Conservation (phyloP, 495 filamentous ascomycete genomes). For the Zalerion maritima region DNA sequence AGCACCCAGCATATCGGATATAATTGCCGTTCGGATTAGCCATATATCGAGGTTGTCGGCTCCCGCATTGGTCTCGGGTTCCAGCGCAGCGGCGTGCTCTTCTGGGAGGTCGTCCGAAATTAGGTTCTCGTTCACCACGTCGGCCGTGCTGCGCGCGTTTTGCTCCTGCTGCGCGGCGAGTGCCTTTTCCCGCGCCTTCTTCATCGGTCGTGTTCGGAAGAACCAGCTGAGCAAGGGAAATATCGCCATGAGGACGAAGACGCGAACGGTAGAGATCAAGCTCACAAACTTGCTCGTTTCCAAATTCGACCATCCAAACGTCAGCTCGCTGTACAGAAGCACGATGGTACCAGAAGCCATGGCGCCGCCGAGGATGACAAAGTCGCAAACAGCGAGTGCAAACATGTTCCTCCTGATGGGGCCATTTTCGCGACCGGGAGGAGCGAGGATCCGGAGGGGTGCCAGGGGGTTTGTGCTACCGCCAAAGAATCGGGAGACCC, state of each 20-base stretch:
- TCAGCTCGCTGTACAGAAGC: conserved; percentile 61
- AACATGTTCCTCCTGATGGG: conserved; percentile 63
- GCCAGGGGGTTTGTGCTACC: conserved; percentile 44
- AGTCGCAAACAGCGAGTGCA: conserved; percentile 65
- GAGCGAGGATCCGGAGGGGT: conserved; percentile 65
- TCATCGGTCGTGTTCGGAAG: conserved; percentile 39
- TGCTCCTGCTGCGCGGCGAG: no score
- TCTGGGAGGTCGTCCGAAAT: conserved; percentile 7
- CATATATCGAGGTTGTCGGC: conserved; percentile 64
- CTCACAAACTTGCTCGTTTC: conserved; percentile 68
- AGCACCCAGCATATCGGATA: conserved; percentile 67
- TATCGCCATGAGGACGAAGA: conserved; percentile 55
- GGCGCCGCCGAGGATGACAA: conserved; percentile 60
- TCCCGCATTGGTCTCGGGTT: conserved; percentile 48
- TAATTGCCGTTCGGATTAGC: conserved; percentile 59
- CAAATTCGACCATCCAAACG: conserved; percentile 68
- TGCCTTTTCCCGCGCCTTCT: conserved; percentile 16
- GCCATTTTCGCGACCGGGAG: conserved; percentile 46
- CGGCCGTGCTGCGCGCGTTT: no score
- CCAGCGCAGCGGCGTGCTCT: conserved; percentile 6
- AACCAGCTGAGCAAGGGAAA: conserved; percentile 58
- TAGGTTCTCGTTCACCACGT: conserved; percentile 4
- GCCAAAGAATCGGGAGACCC: conserved; percentile 8
- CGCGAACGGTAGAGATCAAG: conserved; percentile 56
- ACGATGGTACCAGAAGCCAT: conserved; percentile 68